Evolutionary conservation across 805 yeast species (phyloP).

Genomic region (Lipomyces yamadae): DNA sequence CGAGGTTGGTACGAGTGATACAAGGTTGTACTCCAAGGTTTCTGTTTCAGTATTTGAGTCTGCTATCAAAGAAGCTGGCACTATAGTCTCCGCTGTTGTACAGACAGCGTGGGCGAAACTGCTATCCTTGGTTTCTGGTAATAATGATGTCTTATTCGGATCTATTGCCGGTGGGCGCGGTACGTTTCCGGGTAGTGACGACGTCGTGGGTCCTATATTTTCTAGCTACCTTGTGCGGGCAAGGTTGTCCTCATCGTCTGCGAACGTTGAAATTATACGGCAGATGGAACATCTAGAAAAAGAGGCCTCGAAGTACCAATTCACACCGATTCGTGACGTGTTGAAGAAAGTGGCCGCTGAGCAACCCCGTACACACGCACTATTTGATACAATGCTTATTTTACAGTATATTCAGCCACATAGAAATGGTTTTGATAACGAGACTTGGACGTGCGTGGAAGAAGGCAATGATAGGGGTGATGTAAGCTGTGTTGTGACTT

Average conservation of each 20-base stretch:
- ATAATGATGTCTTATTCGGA: slow-evolving; percentile 38
- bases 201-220: slow-evolving; percentile 32
- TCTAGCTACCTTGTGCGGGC: slow-evolving; percentile 32
- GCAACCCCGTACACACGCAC: not conserved
- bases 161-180: slow-evolving; percentile 38
- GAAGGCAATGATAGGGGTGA: slow-evolving; percentile 29
- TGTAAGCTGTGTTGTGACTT: not conserved
- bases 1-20: not conserved
- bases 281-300: slow-evolving; percentile 8
- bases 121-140: slow-evolving; percentile 21
- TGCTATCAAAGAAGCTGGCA: not conserved
- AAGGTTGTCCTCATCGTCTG: not conserved
- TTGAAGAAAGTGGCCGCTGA: not conserved
- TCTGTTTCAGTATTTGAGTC: slow-evolving; percentile 10
- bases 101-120: slow-evolving; percentile 37
- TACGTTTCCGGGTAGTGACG: slow-evolving; percentile 22
- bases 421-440: slow-evolving; percentile 17
- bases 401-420: slow-evolving; percentile 14
- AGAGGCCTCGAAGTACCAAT: slow-evolving; percentile 16
- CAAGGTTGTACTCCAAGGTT: not conserved
- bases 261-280: slow-evolving; percentile 12
- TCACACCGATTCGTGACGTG: slow-evolving; percentile 26
- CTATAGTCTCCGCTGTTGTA: slow-evolving; percentile 18
- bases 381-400: slow-evolving; percentile 33
- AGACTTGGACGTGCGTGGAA: slow-evolving; percentile 15